Evolutionary conservation across 2,329 filamentous ascomycete genomes (phyloP).

Genomic region (Monosporascus sp.): DNA sequence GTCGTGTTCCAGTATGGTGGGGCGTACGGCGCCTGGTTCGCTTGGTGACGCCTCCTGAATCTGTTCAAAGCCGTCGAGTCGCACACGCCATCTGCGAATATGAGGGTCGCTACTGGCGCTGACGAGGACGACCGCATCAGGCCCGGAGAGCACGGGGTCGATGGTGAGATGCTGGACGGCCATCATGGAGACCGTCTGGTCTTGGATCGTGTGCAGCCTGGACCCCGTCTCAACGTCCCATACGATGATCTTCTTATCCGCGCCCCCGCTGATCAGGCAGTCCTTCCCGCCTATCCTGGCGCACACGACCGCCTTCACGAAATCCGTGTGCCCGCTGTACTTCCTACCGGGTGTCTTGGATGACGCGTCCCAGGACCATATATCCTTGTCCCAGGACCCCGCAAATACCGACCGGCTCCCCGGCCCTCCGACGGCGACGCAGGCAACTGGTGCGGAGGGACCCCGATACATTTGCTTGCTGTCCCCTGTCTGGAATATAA

Average conservation of each 20-base stretch:
- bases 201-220: constrained; percentile 71
- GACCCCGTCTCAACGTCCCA: constrained; percentile 70
- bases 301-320: constrained; percentile 76
- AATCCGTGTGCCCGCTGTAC: constrained; percentile 78
- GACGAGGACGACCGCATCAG: constrained; percentile 54
- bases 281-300: constrained; percentile 56
- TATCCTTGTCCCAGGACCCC: constrained; percentile 88
- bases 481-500: constrained; percentile 31
- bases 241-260: constrained; percentile 75
- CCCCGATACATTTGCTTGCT: constrained; percentile 57
- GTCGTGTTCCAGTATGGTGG: constrained; percentile 71
- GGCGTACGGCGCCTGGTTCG: constrained; percentile 35
- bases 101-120: constrained; percentile 77
- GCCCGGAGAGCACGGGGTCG: constrained; percentile 57
- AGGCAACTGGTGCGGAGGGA: constrained; percentile 74
- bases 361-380: constrained; percentile 77
- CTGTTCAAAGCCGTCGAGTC: constrained; percentile 47
- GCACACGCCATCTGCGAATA: constrained; percentile 72
- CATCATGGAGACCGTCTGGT: constrained; percentile 63
- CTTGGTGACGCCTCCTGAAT: constrained; percentile 41
- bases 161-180: constrained; percentile 75
- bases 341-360: constrained; percentile 49
- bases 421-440: constrained; percentile 60
- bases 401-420: constrained; percentile 64
- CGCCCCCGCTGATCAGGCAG: constrained; percentile 66